phyloP scores from a whole-genome alignment of 768 basidiomycete species.

The Clitopilus hobsonii region DNA sequence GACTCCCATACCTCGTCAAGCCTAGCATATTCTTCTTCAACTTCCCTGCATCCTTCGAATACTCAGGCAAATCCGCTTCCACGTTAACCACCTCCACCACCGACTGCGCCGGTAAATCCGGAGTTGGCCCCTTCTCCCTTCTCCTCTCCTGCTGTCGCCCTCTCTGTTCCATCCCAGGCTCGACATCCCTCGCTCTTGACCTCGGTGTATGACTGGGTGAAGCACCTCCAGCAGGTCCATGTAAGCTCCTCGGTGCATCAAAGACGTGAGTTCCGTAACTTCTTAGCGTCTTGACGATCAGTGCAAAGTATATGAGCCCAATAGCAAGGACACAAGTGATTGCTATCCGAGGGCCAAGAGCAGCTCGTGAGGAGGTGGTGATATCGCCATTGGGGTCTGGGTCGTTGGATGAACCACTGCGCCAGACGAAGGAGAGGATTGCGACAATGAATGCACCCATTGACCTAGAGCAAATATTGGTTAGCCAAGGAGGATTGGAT shows the following conservation, averaged over 20 bases:
- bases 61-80: not conserved
- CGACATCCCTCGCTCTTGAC: constrained; percentile 8
- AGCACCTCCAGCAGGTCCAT: constrained; percentile 6
- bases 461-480: constrained; percentile 34
- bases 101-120: not conserved
- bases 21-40: constrained; percentile 12
- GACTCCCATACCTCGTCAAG: constrained; percentile 7
- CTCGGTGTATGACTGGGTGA: constrained; percentile 3
- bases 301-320: constrained; percentile 55
- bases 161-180: constrained; percentile 19
- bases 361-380: constrained; percentile 29
- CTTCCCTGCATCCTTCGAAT: constrained; percentile 6
- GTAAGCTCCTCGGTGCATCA: constrained; percentile 2
- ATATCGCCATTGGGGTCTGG: constrained; percentile 14
- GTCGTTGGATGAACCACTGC: constrained; percentile 49
- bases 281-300: constrained; percentile 60
- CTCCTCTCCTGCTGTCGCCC: constrained; percentile 22
- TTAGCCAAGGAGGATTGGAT: not conserved
- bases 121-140: constrained; percentile 9
- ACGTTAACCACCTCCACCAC: not conserved
- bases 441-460: constrained; percentile 61
- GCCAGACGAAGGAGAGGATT: constrained; percentile 70
- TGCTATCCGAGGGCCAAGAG: constrained; percentile 48
- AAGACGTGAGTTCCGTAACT: constrained; percentile 43
- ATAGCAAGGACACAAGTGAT: constrained; percentile 51